These are phyloP conservation scores for Auricularia heimuer DNA, from an alignment of 768 basidiomycete genomes.

Conservation along the genomic window DNA sequence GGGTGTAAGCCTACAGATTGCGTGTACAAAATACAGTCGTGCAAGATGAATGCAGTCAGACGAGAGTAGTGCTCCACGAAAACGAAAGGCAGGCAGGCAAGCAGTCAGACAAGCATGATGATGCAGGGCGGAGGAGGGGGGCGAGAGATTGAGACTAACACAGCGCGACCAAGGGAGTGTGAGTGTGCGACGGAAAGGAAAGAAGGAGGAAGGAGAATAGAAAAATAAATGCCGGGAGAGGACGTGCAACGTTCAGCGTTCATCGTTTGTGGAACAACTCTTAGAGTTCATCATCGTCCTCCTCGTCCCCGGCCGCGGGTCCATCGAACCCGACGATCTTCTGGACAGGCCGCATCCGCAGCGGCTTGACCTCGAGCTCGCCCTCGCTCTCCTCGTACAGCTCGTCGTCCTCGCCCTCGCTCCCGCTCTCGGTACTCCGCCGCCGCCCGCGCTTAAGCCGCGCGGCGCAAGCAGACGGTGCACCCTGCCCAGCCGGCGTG, in stretches of 20 bases:
- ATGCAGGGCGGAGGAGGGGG: background rate
- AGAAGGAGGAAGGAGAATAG: background rate
- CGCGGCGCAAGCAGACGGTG: conserved; percentile 5
- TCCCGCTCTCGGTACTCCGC: conserved; percentile 43
- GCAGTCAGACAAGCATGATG: background rate
- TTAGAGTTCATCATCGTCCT: background rate
- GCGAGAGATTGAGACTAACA: too few species aligned
- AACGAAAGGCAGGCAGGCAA: background rate
- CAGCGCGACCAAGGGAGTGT: background rate
- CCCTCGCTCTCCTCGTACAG: conserved; percentile 15
- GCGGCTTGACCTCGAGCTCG: conserved; percentile 32
- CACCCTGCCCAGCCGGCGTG: background rate
- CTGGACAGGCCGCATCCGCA: conserved; percentile 48
- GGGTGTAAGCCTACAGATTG: background rate
- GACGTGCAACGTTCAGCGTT: background rate
- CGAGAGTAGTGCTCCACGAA: background rate
- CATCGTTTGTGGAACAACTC: background rate
- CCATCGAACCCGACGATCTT: conserved; percentile 48
- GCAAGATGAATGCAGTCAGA: background rate
- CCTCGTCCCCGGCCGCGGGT: background rate
- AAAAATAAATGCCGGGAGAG: background rate
- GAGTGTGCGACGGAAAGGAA: background rate
- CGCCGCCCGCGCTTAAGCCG: conserved; percentile 30
- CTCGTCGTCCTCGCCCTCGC: conserved; percentile 44
- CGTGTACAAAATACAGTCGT: conserved; percentile 4